Base-by-base conservation (phyloP, 2,329 filamentous ascomycete genomes). In the Septoria linicola region DNA sequence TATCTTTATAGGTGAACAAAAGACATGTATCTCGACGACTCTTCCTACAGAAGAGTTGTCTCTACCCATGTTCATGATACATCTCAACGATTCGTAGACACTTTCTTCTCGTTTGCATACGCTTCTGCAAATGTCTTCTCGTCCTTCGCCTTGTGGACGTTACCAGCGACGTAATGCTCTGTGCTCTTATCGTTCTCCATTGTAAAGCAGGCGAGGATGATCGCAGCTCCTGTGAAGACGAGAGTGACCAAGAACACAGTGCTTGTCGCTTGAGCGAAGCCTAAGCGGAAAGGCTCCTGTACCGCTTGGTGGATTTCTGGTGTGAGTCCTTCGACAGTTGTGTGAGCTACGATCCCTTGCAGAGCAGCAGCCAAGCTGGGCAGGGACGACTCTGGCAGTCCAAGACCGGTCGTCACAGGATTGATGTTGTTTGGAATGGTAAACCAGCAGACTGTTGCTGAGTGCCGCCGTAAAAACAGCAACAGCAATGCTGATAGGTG, bases 131-230 rank as follows among this genome's bases (percentile, higher is more conserved):
- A 55, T 11, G 42, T 23, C 57, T 59, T 62, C 52, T 58, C 57
- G 37, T 55, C 48, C 32, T 41, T 51, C 31, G 37, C 48, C 4
- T 43, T 53, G 39, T 63, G 59, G n/a, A 61, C 44, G n/a, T 52
- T 53, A 17, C 59, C 59, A 8, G 60, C 60, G 13, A 63, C 59
- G 27, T 62, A 61, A 37, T 62, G 41, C 45, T 58, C 59, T n/a
- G 55, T 59, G 30, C 50, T 54, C 47, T 58, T 55, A 41, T 63
- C 59, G 14, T 63, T 63, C 13, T 62, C 49, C 4, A 59, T 62
- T 5, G 59, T 63, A 41, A 63, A 63, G 32, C 53, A 60, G 2
- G 59, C 55, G n/a, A 62, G 32, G 23, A 63, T 57, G 31, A 63
- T 36, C 2, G 58, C 61, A 13, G 58, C 50, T 6, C 56, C 59